These are phyloP conservation scores for Teunomyces stri DNA, from an alignment of 805 yeast species.

Conservation along the genomic window DNA sequence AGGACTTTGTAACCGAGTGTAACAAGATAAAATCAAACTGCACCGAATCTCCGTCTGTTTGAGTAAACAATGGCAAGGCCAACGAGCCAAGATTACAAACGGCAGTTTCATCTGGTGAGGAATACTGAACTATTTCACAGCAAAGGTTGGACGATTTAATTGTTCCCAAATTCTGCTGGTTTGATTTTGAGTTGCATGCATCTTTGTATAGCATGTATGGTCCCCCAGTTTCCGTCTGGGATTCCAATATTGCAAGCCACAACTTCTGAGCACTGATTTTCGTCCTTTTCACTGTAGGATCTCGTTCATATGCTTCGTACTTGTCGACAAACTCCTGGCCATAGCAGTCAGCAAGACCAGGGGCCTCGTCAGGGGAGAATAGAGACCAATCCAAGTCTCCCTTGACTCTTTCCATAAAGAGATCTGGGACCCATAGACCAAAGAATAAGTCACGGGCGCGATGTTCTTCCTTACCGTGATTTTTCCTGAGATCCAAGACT, in stretches of 20 bases:
- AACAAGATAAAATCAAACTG: conserved; percentile 70
- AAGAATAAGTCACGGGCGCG: conserved; percentile 92
- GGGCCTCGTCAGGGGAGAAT: conserved; percentile 86
- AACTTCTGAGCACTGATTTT: conserved; percentile 82
- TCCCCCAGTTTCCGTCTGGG: conserved; percentile 95
- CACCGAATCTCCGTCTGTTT: conserved; percentile 19
- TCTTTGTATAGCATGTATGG: conserved; percentile 95
- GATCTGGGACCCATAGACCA: conserved; percentile 93
- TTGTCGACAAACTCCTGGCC: conserved; percentile 80
- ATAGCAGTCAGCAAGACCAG: conserved; percentile 77
- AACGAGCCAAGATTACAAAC: conserved; percentile 93
- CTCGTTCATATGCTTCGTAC: conserved; percentile 69
- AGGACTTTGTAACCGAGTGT: conserved; percentile 74
- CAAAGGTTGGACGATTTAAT: conserved; percentile 93
- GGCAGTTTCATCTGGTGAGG: conserved; percentile 89
- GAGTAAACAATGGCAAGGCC: conserved; percentile 78
- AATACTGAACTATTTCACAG: conserved; percentile 91
- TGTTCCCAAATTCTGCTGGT: conserved; percentile 88
- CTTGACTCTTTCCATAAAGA: conserved; percentile 90
- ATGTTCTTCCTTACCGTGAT: conserved; percentile 91
- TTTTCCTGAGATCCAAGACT: conserved; percentile 81
- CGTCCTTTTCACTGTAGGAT: conserved; percentile 52
- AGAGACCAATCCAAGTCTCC: conserved; percentile 78
- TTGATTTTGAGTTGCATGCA: conserved; percentile 80
- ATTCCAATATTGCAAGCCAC: conserved; percentile 85